These are phyloP conservation scores for Fusarium tricinctum DNA, from an alignment of 2,329 filamentous ascomycete genomes.

Conservation along the genomic window DNA sequence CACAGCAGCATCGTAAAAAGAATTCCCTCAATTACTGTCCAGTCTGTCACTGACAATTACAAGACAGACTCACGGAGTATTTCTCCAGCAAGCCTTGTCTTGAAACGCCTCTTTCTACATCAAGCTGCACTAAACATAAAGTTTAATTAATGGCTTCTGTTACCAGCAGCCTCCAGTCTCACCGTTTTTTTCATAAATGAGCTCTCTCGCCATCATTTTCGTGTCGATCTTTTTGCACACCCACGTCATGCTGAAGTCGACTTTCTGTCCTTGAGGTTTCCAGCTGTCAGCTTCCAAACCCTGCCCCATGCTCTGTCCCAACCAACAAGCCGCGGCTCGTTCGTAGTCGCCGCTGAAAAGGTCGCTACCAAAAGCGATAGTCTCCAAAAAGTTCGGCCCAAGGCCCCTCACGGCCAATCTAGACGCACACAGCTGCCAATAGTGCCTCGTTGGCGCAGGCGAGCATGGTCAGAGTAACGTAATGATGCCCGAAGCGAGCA, in stretches of 20 bases:
- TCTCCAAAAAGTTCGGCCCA: not conserved
- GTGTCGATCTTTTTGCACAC: not conserved
- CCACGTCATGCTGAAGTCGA: not conserved
- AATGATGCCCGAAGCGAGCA: not conserved
- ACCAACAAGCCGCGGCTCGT: not conserved
- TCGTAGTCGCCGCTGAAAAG: too few species aligned
- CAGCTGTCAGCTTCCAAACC: not conserved
- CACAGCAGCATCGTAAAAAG: slow-evolving; percentile 10
- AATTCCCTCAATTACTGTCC: slow-evolving; percentile 1
- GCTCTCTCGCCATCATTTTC: not conserved
- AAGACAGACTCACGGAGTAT: not conserved
- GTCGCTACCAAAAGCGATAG: not conserved
- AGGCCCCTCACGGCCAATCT: not conserved
- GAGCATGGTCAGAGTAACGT: not conserved
- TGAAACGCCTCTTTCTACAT: not conserved
- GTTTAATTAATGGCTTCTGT: not conserved
- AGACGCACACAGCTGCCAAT: not conserved
- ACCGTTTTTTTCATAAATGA: not conserved
- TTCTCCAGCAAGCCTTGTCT: not conserved
- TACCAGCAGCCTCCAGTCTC: not conserved
- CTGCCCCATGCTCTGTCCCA: not conserved
- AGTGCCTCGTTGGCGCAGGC: not conserved
- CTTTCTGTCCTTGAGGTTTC: not conserved
- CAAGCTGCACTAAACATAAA: not conserved
- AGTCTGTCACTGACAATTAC: not conserved